A percentile compares a stretch with the other conserved stretches of the same genome.
phyloP scores from a whole-genome alignment of 2,329 filamentous ascomycete genomes.

The Meredithiella fracta region DNA sequence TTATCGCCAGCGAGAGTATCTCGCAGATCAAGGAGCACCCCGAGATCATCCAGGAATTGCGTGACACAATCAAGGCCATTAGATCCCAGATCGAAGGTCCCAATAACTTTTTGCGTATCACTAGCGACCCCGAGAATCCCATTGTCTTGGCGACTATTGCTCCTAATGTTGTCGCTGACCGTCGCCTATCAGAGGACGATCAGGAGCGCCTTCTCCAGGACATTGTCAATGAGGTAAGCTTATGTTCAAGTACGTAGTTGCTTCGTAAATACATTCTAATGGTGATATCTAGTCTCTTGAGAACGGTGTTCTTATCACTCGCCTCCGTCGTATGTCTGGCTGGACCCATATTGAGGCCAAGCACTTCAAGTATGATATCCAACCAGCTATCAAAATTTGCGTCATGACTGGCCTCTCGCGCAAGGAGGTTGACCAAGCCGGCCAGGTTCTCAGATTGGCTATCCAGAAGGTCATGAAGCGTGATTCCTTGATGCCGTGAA shows the following conservation, averaged over 20 bases:
- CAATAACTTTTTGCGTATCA: slow-evolving; percentile 81
- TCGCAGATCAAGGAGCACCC: slow-evolving; percentile 74
- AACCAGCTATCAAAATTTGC: slow-evolving; percentile 79
- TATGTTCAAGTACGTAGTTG: too few species aligned
- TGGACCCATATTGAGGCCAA: slow-evolving; percentile 45
- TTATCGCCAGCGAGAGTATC: slow-evolving; percentile 87
- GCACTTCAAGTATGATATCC: slow-evolving; percentile 52
- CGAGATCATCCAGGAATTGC: slow-evolving; percentile 58
- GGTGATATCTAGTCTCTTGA: slow-evolving; percentile 45
- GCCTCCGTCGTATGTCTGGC: slow-evolving; percentile 64
- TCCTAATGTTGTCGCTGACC: slow-evolving; percentile 58
- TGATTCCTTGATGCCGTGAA: slow-evolving; percentile 19
- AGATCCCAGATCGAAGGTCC: slow-evolving; percentile 75
- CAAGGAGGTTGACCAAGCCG: slow-evolving; percentile 93
- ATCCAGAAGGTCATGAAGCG: slow-evolving; percentile 78
- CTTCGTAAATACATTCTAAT: slow-evolving; percentile 8
- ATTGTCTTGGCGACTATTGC: slow-evolving; percentile 73
- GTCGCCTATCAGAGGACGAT: slow-evolving; percentile 52
- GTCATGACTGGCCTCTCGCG: slow-evolving; percentile 73
- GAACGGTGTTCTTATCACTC: slow-evolving; percentile 79
- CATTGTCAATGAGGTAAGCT: slow-evolving; percentile 80
- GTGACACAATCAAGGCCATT: slow-evolving; percentile 79
- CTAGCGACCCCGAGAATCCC: slow-evolving; percentile 70
- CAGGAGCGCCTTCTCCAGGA: slow-evolving; percentile 78
- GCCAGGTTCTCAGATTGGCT: slow-evolving; percentile 71